Evolutionary conservation across 1,284 basidiomycete species (phyloP), one percentile per base, ranked within the genome.

Genomic region (Apiotrichum domesticum): DNA sequence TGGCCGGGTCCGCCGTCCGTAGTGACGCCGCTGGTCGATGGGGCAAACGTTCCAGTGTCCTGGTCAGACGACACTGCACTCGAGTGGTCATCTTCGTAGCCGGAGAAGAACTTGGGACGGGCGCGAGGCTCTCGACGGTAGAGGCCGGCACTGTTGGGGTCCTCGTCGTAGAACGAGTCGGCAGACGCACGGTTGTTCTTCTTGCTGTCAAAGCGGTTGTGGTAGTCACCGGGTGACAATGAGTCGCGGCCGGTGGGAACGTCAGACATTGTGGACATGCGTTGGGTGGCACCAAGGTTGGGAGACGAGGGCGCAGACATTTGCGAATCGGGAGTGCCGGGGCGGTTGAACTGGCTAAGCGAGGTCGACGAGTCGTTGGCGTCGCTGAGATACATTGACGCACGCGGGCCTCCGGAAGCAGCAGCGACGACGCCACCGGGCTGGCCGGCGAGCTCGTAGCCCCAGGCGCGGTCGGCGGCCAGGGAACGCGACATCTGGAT

Each of bases 381-480:
- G n/a, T 71, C 67, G 21, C 68, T 64, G 40, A 58, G 56, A 59
- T 71, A 71, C 53, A 71, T 63, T 4, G 66, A 63, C 33, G 51
- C 29, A 21, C 50, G 58, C 39, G 51, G 15, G 41, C 54, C 32
- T 3, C n/a, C 5, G 3, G 35, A 10, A 6, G 11, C 21, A 32
- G 35, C 35, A 15, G 13, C 47, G 34, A 21, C 4, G 35, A 49
- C 21, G 32, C 47, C 47, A 7, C 47, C 47, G 4, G 47, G 47
- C 39, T 56, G 46, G 40, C 63, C 70, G 40, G 73, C 69, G 15
- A 59, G 55, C 54, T 77, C 75, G 53, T 70, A 76, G 52, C 74
- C 74, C 87, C 88, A 93, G 0, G 90, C 89, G 63, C 88, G 83
- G 6, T 79, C 57, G 21, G 84, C 87, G 32, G 90, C 88, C 3